Evolutionary conservation across 164 flowering plant species (phyloP).

Genomic region (Amborella trichopoda): DNA sequence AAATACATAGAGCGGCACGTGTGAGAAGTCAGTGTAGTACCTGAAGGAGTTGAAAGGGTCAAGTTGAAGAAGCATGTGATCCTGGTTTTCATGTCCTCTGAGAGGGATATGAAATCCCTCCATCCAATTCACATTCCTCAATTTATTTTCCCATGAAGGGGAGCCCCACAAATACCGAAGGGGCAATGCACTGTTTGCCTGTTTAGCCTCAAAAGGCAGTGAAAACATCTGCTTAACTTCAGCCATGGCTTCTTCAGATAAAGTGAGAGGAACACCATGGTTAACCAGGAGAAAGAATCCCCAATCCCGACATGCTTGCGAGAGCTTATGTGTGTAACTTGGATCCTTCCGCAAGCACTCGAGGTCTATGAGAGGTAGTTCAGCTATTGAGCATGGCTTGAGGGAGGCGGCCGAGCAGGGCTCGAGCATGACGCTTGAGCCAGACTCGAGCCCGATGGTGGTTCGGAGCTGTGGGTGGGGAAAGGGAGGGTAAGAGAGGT

Average conservation of each 20-base stretch:
- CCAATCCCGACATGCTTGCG: constrained; percentile 42
- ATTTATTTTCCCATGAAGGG: constrained; percentile 19
- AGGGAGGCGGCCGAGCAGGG: too few species aligned
- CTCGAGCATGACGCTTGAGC: constrained; percentile 12
- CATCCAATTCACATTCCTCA: constrained; percentile 25
- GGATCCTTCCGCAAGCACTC: constrained; percentile 12
- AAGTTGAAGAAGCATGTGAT: too few species aligned
- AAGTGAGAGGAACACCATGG: constrained; percentile 46
- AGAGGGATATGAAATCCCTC: constrained; percentile 41
- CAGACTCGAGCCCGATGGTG: background rate
- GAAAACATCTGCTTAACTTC: constrained; percentile 24
- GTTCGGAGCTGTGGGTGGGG: background rate
- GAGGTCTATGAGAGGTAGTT: constrained; percentile 39
- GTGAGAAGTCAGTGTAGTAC: too few species aligned
- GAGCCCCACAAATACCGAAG: constrained; percentile 59
- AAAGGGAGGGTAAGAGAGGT: too few species aligned
- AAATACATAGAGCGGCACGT: too few species aligned
- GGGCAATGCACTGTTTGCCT: constrained; percentile 13
- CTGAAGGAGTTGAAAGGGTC: too few species aligned
- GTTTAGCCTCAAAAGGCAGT: constrained; percentile 43
- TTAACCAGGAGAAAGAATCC: constrained; percentile 56
- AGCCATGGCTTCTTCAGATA: constrained; percentile 22
- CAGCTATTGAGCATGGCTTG: too few species aligned
- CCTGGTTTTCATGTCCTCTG: too few species aligned
- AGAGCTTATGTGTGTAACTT: constrained; percentile 16